A percentile compares a stretch with the other conserved stretches of the same genome.
Conservation (phyloP, 371 early-diverging fungal species). For the Coemansia sp. region DNA sequence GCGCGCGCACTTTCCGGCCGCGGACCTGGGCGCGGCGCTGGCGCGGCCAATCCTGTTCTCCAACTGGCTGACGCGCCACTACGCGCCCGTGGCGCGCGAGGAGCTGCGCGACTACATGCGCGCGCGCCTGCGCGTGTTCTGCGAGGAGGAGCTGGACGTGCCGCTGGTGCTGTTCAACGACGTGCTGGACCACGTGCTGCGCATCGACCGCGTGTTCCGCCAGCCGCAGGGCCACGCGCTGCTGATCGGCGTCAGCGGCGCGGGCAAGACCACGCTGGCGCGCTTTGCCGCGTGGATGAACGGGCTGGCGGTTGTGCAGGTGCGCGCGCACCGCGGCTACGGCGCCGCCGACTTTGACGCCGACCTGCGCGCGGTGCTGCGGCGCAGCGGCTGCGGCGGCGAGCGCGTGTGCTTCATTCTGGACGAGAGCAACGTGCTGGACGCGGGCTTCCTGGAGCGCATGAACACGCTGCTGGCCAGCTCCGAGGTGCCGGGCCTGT, state of each 20-base stretch:
- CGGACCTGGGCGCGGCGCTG: constrained; percentile 72
- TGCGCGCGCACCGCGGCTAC: constrained; percentile 96
- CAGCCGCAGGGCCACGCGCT: constrained; percentile 98
- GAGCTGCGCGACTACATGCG: constrained; percentile 89
- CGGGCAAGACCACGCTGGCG: constrained; percentile 95
- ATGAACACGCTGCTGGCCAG: constrained; percentile 99
- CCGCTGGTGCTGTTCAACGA: constrained; percentile 95
- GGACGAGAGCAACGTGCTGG: constrained; percentile 97
- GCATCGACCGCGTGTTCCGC: constrained; percentile 98
- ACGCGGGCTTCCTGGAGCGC: constrained; percentile 95
- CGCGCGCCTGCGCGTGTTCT: constrained; percentile 96
- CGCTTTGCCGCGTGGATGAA: constrained; percentile 99
- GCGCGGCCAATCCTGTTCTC: constrained; percentile 94
- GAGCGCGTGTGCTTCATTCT: constrained; percentile 98
- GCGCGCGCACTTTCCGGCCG: constrained; percentile 81
- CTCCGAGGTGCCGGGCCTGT: constrained; percentile 97
- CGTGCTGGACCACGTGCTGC: constrained; percentile 95
- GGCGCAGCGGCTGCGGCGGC: constrained; percentile 94
- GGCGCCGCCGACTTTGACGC: constrained; percentile 97
- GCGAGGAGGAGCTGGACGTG: constrained; percentile 98
- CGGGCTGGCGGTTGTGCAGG: constrained; percentile 92
- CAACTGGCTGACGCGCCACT: constrained; percentile 94
- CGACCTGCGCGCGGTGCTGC: constrained; percentile 87
- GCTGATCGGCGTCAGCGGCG: constrained; percentile 96
- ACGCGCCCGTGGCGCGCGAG: constrained; percentile 85